Base-by-base conservation (phyloP, 331 rosid species). In the Acacia pycnantha region DNA sequence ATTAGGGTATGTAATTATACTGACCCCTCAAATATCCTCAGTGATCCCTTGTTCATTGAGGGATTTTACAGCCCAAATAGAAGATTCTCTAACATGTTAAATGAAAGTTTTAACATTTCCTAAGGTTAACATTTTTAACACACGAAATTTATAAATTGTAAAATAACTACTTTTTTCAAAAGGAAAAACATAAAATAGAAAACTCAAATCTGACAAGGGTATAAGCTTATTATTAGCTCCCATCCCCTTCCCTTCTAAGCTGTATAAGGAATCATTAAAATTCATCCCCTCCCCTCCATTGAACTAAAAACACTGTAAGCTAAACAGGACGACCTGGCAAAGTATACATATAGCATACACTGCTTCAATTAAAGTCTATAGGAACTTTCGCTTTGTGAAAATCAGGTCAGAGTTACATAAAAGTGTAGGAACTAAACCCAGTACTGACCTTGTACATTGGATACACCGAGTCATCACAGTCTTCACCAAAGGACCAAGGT, bases 401-500 rank as follows among this genome's bases (percentile, higher is more conserved):
- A 76, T 58, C 74, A 64, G 21, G 65, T 58, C 74, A 64, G 41
- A 74, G 29, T 54, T 64, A 70, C 37, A 54, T 40, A 14, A 4
- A 43, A 58, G 19, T 15, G 16, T 41, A 11, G 46, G 41, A 76
- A 66, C 70, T 13, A 22, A 31, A 69, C 67, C 83, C 29, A 27
- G 47, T 48, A 62, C 81, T 86, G 77, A 93, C 99, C 99, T 92
- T 82, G 99, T 95, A 81, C 99, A 95, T 75, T 95, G 97, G 88
- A 95, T 95, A 76, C 99, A 95, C 53, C 97, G 88, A 53, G 99
- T 95, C 99, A 95, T 95, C 76, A 95, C 99, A 84, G 99, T 95
- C 89, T 95, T 95, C 85, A 93, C 99, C 82, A 95, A 82, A 79
- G 98, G 99, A 70, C 99, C 98, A 74, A 95, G 99, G 85, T 95